Evolutionary conservation across 2,329 filamentous ascomycete species (phyloP).

Genomic region (Cyphellophora attinorum): DNA sequence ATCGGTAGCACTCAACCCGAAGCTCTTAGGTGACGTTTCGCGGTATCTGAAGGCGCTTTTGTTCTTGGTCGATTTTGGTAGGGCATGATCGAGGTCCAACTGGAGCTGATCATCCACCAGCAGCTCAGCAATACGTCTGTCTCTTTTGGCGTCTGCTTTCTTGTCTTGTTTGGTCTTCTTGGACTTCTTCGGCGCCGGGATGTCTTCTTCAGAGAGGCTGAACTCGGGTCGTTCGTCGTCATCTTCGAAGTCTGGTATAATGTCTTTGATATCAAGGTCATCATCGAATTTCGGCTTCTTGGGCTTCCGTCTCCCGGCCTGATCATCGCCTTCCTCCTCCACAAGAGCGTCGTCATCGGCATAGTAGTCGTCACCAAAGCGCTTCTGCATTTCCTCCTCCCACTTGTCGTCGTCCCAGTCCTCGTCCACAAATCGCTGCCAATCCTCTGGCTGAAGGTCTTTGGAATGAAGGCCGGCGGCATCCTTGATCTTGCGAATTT

Average conservation of each 20-base stretch:
- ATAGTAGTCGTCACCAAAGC: constrained; percentile 89
- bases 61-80: constrained; percentile 44
- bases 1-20: constrained; percentile 80
- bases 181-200: constrained; percentile 33
- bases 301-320: constrained; percentile 9
- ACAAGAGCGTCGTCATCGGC: constrained; percentile 52
- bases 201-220: constrained; percentile 42
- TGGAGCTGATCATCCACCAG: constrained; percentile 75
- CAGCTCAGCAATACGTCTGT: constrained; percentile 74
- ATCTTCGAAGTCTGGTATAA: constrained; percentile 65
- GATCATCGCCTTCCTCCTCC: constrained; percentile 65
- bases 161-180: constrained; percentile 44
- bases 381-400: constrained; percentile 80
- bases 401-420: constrained; percentile 83
- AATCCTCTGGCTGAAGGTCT: constrained; percentile 62
- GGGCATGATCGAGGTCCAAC: constrained; percentile 61
- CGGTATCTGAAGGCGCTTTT: constrained; percentile 74
- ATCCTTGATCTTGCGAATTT: constrained; percentile 78
- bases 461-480: constrained; percentile 66
- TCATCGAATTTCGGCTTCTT: constrained; percentile 94
- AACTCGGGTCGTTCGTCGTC: constrained; percentile 39
- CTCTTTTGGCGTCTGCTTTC: constrained; percentile 67
- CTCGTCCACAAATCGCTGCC: constrained; percentile 73
- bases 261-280: constrained; percentile 92
- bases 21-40: constrained; percentile 81